Base-by-base conservation (phyloP, 495 filamentous ascomycete genomes). In the Glonium stellatum region DNA sequence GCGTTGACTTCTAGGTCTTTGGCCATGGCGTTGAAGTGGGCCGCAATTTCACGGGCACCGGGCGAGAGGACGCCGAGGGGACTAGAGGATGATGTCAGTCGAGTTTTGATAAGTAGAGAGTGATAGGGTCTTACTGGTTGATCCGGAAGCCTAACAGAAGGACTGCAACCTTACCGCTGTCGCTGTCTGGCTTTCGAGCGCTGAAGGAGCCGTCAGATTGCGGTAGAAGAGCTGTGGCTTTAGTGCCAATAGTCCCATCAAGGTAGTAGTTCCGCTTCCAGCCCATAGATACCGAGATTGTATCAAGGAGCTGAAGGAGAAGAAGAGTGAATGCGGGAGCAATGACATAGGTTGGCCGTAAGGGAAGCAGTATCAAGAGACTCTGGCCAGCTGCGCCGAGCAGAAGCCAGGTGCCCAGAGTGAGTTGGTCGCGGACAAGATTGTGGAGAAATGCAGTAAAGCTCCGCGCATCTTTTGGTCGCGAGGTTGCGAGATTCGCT, bases 111-210 rank as follows among this genome's bases (percentile, higher is more conserved):
- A 11, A 11, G 13, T 1, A 15, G 4, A 13, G 27, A 4, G 12
- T 4, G 18, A 49, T 12, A 25, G 11, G 6, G 42, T 0, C 68
- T 63, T 59, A 77, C 59, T 78, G 75, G 57, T 80, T 77, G 10
- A 55, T 70, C 12, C 71, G 68, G 23, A 67, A 56, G 15, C 76
- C 78, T 5, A 80, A 65, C 12, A 75, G 59, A 58, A 80, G 73
- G 53, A 77, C 68, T 15, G 72, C 72, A 13, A 80, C 60, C 18
- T 67, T 44, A 4, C 62, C 35, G 70, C 67, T 19, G 66, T 50
- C 21, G 68, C 66, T 1, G 73, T 63, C 39, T 72, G 63, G 13
- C 10, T 2, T 11, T 13, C 39, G 13, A 34, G 55, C 56, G 23
- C 70, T 61, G 49, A 71, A 71, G 4, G 60, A 61, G 5, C 77